Evolutionary conservation across 176 grass and related monocot genomes (phyloP), one percentile per base, ranked within the genome.

Genomic region (Thinopyrum elongatum): DNA sequence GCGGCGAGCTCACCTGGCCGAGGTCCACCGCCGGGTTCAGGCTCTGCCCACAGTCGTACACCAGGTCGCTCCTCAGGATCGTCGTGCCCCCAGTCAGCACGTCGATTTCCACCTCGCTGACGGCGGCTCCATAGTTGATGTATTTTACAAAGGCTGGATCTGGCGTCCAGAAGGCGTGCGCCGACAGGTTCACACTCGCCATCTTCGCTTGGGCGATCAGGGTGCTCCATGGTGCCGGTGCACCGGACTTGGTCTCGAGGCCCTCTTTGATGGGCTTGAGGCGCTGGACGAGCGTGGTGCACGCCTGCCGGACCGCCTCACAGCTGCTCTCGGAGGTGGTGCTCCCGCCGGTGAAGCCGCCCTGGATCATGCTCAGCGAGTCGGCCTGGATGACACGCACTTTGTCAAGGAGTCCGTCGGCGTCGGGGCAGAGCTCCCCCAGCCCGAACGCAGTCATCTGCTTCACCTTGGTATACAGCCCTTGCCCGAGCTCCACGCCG

Each of bases 381-480:
- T 98, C 95, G 2, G 89, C 91, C 81, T 98, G 95, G 84, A 98
- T 85, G 59, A 98, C 89, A 5, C 93, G 86, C 26, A 95, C 69
- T 76, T 86, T 93, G 13, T 95, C 91, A 10, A 95, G 44, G 70
- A 98, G 91, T 53, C 79, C 58, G 33, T 85, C 80, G 4, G 76
- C 87, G 15, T 79, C 85, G 7, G 30, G 57, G 57, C 82, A 91
- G 14, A 98, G 26, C 46, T 92, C 83, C 39, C 90, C 90, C 34
- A 98, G 70, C 6, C 67, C 89, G 30, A 87, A 98, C 26, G 91
- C 93, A 0, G 95, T 63, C 89, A 98, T 93, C 35, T 98, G 95
- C 73, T 98, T 93, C 65, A 92, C 95, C 76, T 98, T 98, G 35
- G 95, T 95, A 88, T 90, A 98, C 47, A 98, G 55, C 17, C 95